Conservation (phyloP, 2,329 filamentous ascomycete genomes). For the Pleurostoma richardsiae region DNA sequence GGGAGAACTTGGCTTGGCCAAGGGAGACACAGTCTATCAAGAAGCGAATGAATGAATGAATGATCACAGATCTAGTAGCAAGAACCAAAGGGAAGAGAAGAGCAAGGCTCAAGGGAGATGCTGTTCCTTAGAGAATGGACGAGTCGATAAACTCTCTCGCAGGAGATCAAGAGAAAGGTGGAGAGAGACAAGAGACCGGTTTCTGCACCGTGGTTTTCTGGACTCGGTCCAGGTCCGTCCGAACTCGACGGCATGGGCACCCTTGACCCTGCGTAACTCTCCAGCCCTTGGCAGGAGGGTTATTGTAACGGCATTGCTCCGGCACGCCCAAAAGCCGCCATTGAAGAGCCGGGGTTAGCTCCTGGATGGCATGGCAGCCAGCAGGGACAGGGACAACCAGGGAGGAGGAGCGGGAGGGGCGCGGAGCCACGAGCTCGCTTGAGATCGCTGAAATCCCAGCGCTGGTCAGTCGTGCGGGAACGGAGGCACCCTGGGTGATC, state of each 20-base stretch:
- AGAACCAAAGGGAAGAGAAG: background rate
- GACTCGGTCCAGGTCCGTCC: background rate
- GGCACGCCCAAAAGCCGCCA: background rate
- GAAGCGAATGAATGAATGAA: constrained; percentile 2
- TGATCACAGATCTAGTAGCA: constrained; percentile 6
- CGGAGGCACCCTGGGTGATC: background rate
- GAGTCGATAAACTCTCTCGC: background rate
- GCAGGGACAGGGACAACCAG: background rate
- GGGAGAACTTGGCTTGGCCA: background rate
- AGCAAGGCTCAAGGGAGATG: no score
- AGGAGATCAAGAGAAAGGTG: background rate
- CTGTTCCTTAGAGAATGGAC: background rate
- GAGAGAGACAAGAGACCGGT: background rate
- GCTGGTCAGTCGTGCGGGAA: background rate
- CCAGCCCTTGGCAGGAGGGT: background rate
- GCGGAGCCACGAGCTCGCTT: background rate
- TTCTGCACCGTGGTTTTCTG: background rate
- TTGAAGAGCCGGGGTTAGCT: background rate
- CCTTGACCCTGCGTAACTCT: no score
- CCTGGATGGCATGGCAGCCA: background rate
- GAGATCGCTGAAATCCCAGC: background rate
- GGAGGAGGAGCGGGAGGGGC: background rate
- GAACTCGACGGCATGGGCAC: background rate
- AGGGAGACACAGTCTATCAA: background rate
- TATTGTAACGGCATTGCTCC: background rate